Evolutionary conservation across 805 yeast genomes (phyloP), one percentile per base, ranked within the genome.

Genomic region (Candida maris): DNA sequence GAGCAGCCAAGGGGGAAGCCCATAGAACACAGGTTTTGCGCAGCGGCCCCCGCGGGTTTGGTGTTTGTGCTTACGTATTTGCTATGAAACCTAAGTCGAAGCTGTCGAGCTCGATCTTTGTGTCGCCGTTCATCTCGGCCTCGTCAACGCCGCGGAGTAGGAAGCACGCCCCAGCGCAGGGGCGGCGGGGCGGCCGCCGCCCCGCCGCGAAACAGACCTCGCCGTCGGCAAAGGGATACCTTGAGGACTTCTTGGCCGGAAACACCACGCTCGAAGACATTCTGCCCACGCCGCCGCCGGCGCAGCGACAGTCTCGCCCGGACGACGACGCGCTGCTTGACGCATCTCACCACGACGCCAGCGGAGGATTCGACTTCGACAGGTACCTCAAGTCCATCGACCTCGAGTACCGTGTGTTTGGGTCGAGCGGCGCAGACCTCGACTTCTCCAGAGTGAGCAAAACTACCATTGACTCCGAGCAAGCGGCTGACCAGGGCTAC

Each of bases 201-300:
- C 13, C 21, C 27, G 13, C 30, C 29, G 16, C 24, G 28, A 19
- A 26, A 23, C 30, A 35, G 38, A 28, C 16, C 18, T 26, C 10
- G 30, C 30, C 19, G 23, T n/a, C 17, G 16, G 23, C 32, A 32
- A 33, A 34, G 26, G 39, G 39, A 35, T 32, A 53, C 2, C 38
- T 58, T 32, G 62, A 57, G 37, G 62, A 58, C 38, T 57, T 54
- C 33, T 56, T 50, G 21, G 32, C 53, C 5, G 57, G 56, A 7
- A 47, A 53, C 37, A 44, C 54, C 22, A 34, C 48, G 5, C 27
- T 48, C 14, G 52, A 46, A 32, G 59, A 52, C 33, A 50, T 48
- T 27, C 46, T 43, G 35, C 39, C 34, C 12, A 34, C 43, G 14
- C 46, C 42, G 19, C n/a, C n/a, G n/a, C 28, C 28, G 10, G 10